Evolutionary conservation across 1,284 basidiomycete species (phyloP).

Genomic region (Leucocoprinus gongylophorus): DNA sequence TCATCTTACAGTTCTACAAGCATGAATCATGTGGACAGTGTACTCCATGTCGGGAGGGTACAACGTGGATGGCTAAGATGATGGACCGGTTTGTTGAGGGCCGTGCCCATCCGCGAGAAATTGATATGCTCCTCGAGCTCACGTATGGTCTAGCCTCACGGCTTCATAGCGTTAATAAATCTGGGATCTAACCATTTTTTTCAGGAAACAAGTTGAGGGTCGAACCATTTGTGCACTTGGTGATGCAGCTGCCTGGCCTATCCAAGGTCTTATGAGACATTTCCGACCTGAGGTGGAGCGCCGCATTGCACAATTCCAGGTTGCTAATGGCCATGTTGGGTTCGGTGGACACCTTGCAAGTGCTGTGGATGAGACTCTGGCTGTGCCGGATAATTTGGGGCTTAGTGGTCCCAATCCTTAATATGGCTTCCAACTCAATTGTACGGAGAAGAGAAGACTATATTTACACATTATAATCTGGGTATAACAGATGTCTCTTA

Average conservation of each 20-base stretch:
- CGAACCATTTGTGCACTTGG: conserved; percentile 95
- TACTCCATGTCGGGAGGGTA: conserved; percentile 94
- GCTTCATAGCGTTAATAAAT: neutral
- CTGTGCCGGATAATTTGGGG: conserved; percentile 80
- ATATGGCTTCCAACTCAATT: neutral
- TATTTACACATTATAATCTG: no score
- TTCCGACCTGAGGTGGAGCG: conserved; percentile 94
- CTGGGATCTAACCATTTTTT: conserved; percentile 14
- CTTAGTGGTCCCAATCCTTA: conserved; percentile 17
- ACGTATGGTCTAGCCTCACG: conserved; percentile 44
- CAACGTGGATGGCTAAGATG: conserved; percentile 99
- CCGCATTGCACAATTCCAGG: conserved; percentile 77
- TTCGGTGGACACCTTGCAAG: conserved; percentile 81
- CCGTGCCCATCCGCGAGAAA: conserved; percentile 86
- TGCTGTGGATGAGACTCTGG: conserved; percentile 62
- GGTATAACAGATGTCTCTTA: no score
- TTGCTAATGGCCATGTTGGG: conserved; percentile 75
- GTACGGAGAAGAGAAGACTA: no score
- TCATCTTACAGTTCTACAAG: conserved; percentile 86
- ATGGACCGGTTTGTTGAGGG: conserved; percentile 92
- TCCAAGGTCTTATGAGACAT: conserved; percentile 93
- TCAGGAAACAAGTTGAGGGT: conserved; percentile 91
- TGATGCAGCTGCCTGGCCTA: conserved; percentile 98
- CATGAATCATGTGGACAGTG: conserved; percentile 99
- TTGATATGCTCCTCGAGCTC: conserved; percentile 93